Evolutionary conservation across 106 monocot genomes (phyloP), one percentile per base, ranked within the genome.

Genomic region (Hemerocallis citrina): DNA sequence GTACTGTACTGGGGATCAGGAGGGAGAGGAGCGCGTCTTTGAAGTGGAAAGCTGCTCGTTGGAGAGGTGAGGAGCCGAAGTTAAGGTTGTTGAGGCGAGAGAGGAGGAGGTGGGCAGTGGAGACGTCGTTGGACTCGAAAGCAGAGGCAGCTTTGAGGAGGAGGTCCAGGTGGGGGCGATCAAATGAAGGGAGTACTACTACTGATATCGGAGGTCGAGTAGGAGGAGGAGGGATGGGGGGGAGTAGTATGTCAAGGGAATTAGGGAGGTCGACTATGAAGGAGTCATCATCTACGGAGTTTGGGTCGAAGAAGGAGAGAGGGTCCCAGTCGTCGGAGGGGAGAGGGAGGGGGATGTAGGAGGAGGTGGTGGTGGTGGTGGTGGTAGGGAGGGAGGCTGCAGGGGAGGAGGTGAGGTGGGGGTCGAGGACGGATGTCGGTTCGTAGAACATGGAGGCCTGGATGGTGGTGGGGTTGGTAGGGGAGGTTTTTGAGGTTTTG

Each of bases 371-470:
- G n/a, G 16, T 47, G n/a, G 58, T 57, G 62, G 57, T n/a, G n/a
- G n/a, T n/a, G 59, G 34, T 56, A 47, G 52, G 17, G 45, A 46
- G 59, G 24, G 68, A 74, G 7, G 47, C 31, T 22, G 81, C 68
- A 32, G 85, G 77, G 68, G 79, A 79, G 38, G 81, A 81, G 27
- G 75, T 83, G 59, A 80, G 77, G 50, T 72, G 73, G 30, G 80
- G 77, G 38, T 89, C 89, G n/a, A 89, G 84, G 33, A 89, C 84
- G 10, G 89, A 89, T 10, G 89, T 89, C 14, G 84, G 85, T 34
- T 89, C 89, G 81, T 89, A 81, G n/a, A n/a, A n/a, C n/a, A n/a
- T n/a, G n/a, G n/a, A n/a, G n/a, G n/a, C n/a, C n/a, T n/a, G n/a
- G 66, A 61, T 46, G 22, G 9, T 14, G 25, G 17, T 46, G 17